Percentiles rank a stretch among this genome's conserved stretches.
Conservation (phyloP, 1,284 basidiomycete genomes). For the Trichosporon inkin region DNA sequence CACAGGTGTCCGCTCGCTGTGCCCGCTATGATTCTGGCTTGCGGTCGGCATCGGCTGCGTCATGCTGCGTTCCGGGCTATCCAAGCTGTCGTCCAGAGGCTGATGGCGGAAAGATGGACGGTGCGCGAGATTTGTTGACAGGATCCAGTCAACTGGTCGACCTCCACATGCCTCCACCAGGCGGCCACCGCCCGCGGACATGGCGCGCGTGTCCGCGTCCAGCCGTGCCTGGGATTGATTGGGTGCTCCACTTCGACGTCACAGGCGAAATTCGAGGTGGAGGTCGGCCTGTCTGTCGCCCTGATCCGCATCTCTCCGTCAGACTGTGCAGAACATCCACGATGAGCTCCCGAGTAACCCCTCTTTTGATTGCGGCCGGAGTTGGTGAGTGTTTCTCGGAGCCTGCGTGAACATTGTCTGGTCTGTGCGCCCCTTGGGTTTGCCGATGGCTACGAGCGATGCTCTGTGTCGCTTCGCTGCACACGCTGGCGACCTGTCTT, state of each 20-base stretch:
- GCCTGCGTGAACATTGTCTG: neutral
- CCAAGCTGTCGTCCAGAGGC: neutral
- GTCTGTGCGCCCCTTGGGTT: no score
- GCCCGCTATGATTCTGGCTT: neutral
- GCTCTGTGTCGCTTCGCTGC: no score
- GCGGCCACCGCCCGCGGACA: neutral
- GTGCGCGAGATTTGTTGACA: neutral
- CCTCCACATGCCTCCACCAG: neutral
- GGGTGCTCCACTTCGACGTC: neutral
- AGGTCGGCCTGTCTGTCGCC: no score
- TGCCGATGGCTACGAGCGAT: no score
- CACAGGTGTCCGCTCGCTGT: conserved; percentile 1
- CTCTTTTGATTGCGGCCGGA: conserved; percentile 29
- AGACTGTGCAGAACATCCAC: neutral
- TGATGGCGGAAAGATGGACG: neutral
- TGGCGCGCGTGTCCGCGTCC: neutral
- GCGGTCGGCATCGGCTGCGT: neutral
- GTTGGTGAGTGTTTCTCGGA: conserved; percentile 27
- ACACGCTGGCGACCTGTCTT: no score
- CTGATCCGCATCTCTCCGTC: no score
- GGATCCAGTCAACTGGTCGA: neutral
- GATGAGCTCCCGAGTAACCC: conserved; percentile 23
- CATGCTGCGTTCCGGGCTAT: neutral
- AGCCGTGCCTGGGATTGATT: no score
- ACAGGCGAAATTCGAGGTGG: neutral